Evolutionary conservation across 192 early-diverging fungal species (phyloP).

Genomic region (Backusella parvicylindrica): DNA sequence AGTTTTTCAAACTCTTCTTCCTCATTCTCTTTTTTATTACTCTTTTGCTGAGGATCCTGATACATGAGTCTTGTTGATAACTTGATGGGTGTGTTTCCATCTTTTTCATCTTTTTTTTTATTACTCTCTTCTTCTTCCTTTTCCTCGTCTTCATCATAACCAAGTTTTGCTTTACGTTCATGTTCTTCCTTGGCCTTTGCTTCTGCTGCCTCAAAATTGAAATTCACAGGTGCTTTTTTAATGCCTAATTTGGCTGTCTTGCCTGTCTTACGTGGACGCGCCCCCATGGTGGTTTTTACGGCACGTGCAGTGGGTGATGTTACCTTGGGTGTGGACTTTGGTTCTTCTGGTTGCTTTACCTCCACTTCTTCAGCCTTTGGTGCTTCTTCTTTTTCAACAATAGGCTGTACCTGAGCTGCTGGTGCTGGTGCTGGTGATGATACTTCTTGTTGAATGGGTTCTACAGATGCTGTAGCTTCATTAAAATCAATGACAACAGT

Average conservation of each 20-base stretch:
- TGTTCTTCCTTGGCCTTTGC: slow-evolving; percentile 79
- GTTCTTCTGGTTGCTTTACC: not conserved
- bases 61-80: slow-evolving; percentile 26
- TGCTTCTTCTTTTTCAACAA: not conserved
- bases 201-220: slow-evolving; percentile 92
- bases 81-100: not conserved
- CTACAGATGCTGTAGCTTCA: not conserved
- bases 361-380: not conserved
- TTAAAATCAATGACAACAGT: slow-evolving; percentile 21
- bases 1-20: slow-evolving; percentile 30
- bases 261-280: slow-evolving; percentile 37
- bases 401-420: not conserved
- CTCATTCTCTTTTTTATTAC: not conserved
- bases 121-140: not conserved
- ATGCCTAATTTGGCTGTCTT: slow-evolving; percentile 85
- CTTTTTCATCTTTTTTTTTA: not conserved
- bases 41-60: slow-evolving; percentile 12
- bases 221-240: slow-evolving; percentile 70
- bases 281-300: slow-evolving; percentile 20
- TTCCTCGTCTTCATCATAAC: not conserved
- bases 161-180: slow-evolving; percentile 20
- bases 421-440: not conserved
- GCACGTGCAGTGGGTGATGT: slow-evolving; percentile 24
- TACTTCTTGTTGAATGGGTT: not conserved
- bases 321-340: slow-evolving; percentile 1